phyloP scores from a whole-genome alignment of 768 basidiomycete species.

The Trametes cinnabarina region DNA sequence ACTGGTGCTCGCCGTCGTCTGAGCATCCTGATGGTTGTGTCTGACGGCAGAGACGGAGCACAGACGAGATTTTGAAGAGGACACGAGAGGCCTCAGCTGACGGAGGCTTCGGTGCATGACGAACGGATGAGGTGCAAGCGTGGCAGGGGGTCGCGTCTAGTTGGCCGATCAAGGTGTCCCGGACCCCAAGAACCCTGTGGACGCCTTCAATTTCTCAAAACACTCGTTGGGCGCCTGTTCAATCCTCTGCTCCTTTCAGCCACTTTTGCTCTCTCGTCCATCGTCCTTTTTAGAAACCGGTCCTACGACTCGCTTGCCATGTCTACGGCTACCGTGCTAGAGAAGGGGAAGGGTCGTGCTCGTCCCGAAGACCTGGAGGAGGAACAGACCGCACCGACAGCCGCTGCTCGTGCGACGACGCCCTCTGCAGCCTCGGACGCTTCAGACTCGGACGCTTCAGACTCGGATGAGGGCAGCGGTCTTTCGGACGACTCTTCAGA shows the following conservation, averaged over 20 bases:
- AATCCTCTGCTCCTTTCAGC: not conserved
- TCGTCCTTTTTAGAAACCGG: too few species aligned
- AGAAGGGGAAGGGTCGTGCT: slow-evolving; percentile 48
- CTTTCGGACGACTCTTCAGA: slow-evolving; percentile 3
- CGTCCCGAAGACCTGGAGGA: slow-evolving; percentile 14
- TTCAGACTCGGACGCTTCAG: slow-evolving; percentile 11
- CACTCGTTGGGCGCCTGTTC: not conserved
- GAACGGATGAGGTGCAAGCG: slow-evolving; percentile 1
- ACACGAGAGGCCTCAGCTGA: slow-evolving; percentile 14
- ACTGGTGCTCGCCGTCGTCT: not conserved
- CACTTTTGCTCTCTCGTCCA: not conserved
- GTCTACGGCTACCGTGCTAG: slow-evolving; percentile 15
- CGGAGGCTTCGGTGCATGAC: slow-evolving; percentile 17
- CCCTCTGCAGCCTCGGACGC: too few species aligned
- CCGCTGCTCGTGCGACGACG: slow-evolving; percentile 1
- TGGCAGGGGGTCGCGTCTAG: slow-evolving; percentile 1
- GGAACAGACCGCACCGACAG: not conserved
- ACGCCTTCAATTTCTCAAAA: slow-evolving; percentile 11
- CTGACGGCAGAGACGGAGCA: not conserved
- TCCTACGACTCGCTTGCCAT: not conserved
- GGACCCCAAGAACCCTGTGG: slow-evolving; percentile 10
- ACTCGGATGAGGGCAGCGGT: slow-evolving; percentile 11
- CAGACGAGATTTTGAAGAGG: not conserved
- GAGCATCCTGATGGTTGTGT: slow-evolving; percentile 15
- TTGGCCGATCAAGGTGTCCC: not conserved